A percentile compares a stretch with the other conserved stretches of the same genome.
phyloP scores from a whole-genome alignment of 2,329 filamentous ascomycete species.

The Fusarium torreyae region DNA sequence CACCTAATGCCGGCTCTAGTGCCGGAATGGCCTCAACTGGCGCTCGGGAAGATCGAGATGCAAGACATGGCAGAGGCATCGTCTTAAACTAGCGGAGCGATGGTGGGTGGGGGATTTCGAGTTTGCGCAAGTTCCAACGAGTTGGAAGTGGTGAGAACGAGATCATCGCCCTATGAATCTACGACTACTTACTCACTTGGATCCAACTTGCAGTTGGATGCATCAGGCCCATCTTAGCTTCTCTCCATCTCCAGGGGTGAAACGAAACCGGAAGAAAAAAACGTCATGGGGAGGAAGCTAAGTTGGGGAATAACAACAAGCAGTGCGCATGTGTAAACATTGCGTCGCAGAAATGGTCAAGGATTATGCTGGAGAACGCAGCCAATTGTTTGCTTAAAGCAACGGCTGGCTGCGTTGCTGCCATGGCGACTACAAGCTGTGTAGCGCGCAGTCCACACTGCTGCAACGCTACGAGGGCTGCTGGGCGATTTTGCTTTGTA shows the following conservation, averaged over 20 bases:
- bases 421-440: slow-evolving; percentile 52
- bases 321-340: slow-evolving; percentile 38
- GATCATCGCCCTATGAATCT: slow-evolving; percentile 10
- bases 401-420: slow-evolving; percentile 49
- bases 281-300: slow-evolving; percentile 42
- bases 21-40: slow-evolving; percentile 47
- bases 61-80: slow-evolving; percentile 47
- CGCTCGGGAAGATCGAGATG: slow-evolving; percentile 51
- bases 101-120: slow-evolving; percentile 37
- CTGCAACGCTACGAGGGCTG: slow-evolving; percentile 39
- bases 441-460: slow-evolving; percentile 28
- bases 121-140: slow-evolving; percentile 11
- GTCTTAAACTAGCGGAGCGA: slow-evolving; percentile 39
- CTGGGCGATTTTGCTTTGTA: slow-evolving; percentile 12
- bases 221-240: slow-evolving; percentile 6
- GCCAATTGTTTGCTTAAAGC: slow-evolving; percentile 43
- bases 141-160: slow-evolving; percentile 12
- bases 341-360: slow-evolving; percentile 32
- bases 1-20: slow-evolving; percentile 43
- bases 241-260: slow-evolving; percentile 41
- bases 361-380: slow-evolving; percentile 48
- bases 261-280: slow-evolving; percentile 32
- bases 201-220: neutral
- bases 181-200: neutral
- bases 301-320: slow-evolving; percentile 45